Conservation (phyloP, 2,329 filamentous ascomycete genomes). For the Fusarium vanettenii region DNA sequence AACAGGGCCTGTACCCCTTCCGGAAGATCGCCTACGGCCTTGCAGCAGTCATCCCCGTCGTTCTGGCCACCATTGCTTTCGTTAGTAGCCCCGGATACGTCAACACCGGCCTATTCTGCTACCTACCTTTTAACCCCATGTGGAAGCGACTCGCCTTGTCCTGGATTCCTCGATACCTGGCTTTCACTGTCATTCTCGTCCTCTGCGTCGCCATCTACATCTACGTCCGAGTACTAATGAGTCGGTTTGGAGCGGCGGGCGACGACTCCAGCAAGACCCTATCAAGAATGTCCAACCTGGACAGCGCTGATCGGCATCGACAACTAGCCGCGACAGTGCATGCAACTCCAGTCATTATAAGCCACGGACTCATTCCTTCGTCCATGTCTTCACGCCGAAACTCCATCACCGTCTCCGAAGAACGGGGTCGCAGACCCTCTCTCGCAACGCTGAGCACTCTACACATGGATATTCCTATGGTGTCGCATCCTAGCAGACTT, state of each 20-base stretch:
- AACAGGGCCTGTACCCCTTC: constrained; percentile 76
- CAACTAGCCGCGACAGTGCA: constrained; percentile 32
- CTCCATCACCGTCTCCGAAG: constrained; percentile 12
- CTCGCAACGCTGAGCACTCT: constrained; percentile 33
- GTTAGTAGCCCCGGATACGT: constrained; percentile 68
- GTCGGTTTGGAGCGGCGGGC: constrained; percentile 48
- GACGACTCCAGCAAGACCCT: constrained; percentile 25
- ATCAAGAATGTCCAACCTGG: constrained; percentile 22
- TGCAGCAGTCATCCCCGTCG: constrained; percentile 68
- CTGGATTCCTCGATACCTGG: constrained; percentile 80
- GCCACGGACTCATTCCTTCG: constrained; percentile 49
- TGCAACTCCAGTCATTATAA: constrained; percentile 46
- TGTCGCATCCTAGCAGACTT: constrained; percentile 16
- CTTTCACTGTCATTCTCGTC: constrained; percentile 71
- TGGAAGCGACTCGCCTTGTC: constrained; percentile 77
- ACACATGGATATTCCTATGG: constrained; percentile 12
- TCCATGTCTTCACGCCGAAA: constrained; percentile 35
- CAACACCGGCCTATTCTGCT: constrained; percentile 75
- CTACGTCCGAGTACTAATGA: constrained; percentile 66
- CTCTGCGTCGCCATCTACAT: constrained; percentile 78
- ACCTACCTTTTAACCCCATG: constrained; percentile 71
- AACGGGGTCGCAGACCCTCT: constrained; percentile 20
- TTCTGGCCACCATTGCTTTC: constrained; percentile 74
- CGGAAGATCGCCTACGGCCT: constrained; percentile 68
- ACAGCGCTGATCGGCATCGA: constrained; percentile 13